A percentile compares a stretch with the other conserved stretches of the same genome.
phyloP scores from a whole-genome alignment of 2,329 filamentous ascomycete species.

The Xylaria sp. region DNA sequence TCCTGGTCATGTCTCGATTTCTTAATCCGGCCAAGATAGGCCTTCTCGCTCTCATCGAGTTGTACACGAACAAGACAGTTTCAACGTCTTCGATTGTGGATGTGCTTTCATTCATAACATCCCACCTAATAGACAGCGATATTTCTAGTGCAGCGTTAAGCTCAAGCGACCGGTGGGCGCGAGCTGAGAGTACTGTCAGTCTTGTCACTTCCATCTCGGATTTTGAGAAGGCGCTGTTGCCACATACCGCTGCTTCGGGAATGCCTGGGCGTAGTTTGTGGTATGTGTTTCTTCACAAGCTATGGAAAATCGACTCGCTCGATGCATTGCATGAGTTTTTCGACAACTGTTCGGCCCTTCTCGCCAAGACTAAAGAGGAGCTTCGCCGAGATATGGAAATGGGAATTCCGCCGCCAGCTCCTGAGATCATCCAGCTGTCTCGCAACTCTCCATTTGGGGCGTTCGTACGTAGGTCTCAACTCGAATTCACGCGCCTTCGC shows the following conservation, averaged over 20 bases:
- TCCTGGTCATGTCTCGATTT: conserved; percentile 73
- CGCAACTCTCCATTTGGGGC: conserved; percentile 79
- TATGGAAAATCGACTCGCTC: conserved; percentile 85
- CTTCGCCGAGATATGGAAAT: conserved; percentile 60
- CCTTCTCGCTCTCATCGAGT: conserved; percentile 77
- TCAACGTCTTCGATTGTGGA: conserved; percentile 73
- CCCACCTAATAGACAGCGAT: conserved; percentile 65
- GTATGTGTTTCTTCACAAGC: conserved; percentile 78
- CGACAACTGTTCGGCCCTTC: conserved; percentile 58
- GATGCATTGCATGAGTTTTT: conserved; percentile 83
- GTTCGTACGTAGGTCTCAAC: conserved; percentile 75
- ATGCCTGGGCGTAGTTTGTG: conserved; percentile 83
- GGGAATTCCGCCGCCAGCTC: conserved; percentile 53
- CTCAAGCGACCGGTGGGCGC: conserved; percentile 50
- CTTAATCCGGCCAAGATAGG: conserved; percentile 89
- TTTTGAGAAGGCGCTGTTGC: conserved; percentile 63
- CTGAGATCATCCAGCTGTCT: conserved; percentile 65
- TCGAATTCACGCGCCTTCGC: conserved; percentile 80
- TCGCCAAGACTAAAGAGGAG: conserved; percentile 68
- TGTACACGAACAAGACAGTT: conserved; percentile 77
- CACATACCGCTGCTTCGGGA: conserved; percentile 57
- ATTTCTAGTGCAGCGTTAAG: conserved; percentile 41
- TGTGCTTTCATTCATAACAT: conserved; percentile 79
- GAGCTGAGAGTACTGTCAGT: conserved; percentile 55
- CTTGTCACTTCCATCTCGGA: conserved; percentile 61